phyloP scores from a whole-genome alignment of 345 rosid genomes.

The Physaria fendleri region DNA sequence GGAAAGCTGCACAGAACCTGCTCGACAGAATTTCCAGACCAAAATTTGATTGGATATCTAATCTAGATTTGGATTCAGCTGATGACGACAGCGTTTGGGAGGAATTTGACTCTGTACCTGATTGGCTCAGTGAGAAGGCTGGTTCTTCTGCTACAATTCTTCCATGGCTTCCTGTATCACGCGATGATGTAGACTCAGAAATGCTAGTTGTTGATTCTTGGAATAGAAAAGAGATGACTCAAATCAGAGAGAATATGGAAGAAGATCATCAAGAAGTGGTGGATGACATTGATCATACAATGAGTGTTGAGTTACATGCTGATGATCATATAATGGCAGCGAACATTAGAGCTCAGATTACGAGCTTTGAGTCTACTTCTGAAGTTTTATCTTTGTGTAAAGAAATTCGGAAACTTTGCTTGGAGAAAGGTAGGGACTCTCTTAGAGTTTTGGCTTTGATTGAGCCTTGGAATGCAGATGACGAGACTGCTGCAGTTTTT shows the following conservation, averaged over 20 bases:
- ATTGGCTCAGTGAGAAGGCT: constrained; percentile 41
- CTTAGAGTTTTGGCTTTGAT: constrained; percentile 43
- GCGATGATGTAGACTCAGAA: constrained; percentile 28
- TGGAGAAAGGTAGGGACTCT: constrained; percentile 34
- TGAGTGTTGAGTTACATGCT: constrained; percentile 27
- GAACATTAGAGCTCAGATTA: constrained; percentile 35
- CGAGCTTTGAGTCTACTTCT: constrained; percentile 41
- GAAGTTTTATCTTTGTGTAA: constrained; percentile 36
- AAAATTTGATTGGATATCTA: constrained; percentile 34
- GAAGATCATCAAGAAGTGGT: constrained; percentile 22
- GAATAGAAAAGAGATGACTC: constrained; percentile 23
- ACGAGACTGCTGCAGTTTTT: constrained; percentile 54
- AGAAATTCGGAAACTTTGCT: constrained; percentile 48
- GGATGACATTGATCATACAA: constrained; percentile 22
- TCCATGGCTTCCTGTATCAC: constrained; percentile 63
- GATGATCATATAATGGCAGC: constrained; percentile 36
- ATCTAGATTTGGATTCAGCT: constrained; percentile 37
- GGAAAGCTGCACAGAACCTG: constrained; percentile 59
- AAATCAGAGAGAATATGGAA: constrained; percentile 32
- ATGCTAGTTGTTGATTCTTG: constrained; percentile 28
- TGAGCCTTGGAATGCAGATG: constrained; percentile 70
- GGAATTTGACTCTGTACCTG: constrained; percentile 50
- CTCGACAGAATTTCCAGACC: constrained; percentile 47
- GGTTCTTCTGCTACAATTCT: constrained; percentile 28
- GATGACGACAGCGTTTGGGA: constrained; percentile 20